Evolutionary conservation across 2,329 filamentous ascomycete genomes (phyloP), one percentile per base, ranked within the genome.

Genomic region (Lasiodiplodia gonubiensis): DNA sequence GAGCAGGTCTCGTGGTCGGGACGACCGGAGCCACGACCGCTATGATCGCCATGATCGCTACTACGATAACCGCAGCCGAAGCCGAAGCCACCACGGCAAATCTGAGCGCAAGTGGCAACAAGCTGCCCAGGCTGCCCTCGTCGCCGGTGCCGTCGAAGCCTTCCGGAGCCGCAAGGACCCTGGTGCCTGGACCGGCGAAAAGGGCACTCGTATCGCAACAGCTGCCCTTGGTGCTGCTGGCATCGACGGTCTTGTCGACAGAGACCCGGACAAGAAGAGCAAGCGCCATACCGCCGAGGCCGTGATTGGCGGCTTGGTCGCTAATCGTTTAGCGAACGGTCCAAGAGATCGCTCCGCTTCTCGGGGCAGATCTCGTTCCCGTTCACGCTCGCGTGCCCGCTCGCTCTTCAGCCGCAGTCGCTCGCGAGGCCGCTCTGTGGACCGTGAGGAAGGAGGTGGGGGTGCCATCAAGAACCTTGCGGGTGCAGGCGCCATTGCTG

Each of bases 101-200:
- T 87, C 92, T 55, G 89, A 93, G 71, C 77, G 79, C 69, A 84
- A 85, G 71, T 85, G 83, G 83, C 81, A 84, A 70, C 93, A 97
- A 80, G 93, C 93, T 39, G 92, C 94, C 77, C 94, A 95, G 83
- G 94, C 94, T 39, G 95, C 94, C 23, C 84, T 97, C 48, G 87
- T 97, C 55, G 94, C 94, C 35, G 94, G 93, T 73, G 94, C 94
- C 49, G 91, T 93, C 66, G 94, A 97, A 79, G 94, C 94, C 51
- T 97, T 97, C 85, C 90, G 92, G 69, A 90, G 93, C 67, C 90
- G 94, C 77, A 97, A 94, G 74, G 91, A 95, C 70, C 91, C 93
- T 2, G 94, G 94, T 66, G 88, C 90, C 52, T 97, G 94, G 93
- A 91, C 90, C 70, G 94, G 94, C 46, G 91, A 92, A 70, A 97